These are phyloP conservation scores for Epicoccum sorghinum DNA, from an alignment of 2,329 filamentous ascomycete species.

Conservation along the genomic window DNA sequence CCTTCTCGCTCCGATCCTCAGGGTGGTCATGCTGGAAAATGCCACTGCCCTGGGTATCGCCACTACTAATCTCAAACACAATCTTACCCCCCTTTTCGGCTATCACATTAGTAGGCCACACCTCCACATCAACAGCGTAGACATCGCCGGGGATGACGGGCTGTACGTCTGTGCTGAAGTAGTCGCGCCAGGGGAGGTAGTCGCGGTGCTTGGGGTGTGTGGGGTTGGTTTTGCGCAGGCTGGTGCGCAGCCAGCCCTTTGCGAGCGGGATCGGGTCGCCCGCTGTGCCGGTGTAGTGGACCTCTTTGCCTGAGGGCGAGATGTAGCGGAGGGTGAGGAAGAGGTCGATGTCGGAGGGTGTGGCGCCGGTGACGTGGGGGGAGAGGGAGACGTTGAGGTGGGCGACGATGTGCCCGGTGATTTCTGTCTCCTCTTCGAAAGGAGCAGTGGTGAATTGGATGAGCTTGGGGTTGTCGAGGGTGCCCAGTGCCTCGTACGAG, in stretches of 20 bases:
- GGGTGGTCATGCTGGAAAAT: constrained; percentile 62
- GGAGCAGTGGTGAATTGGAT: constrained; percentile 64
- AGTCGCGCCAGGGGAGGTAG: constrained; percentile 65
- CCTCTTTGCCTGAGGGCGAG: constrained; percentile 59
- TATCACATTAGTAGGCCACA: constrained; percentile 70
- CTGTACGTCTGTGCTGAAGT: constrained; percentile 59
- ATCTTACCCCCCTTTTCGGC: constrained; percentile 59
- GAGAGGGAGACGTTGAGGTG: constrained; percentile 67
- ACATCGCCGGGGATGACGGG: constrained; percentile 61
- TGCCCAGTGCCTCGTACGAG: constrained; percentile 66
- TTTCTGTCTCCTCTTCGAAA: constrained; percentile 69
- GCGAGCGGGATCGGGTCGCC: constrained; percentile 67
- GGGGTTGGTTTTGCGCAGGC: constrained; percentile 60
- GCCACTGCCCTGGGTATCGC: constrained; percentile 65
- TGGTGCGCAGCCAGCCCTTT: constrained; percentile 69
- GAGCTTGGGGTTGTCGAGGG: constrained; percentile 58
- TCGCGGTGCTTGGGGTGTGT: constrained; percentile 58
- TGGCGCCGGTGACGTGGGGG: constrained; percentile 46
- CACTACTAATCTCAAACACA: constrained; percentile 60
- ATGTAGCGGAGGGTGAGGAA: constrained; percentile 68
- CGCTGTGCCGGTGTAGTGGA: constrained; percentile 69
- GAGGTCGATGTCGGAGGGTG: constrained; percentile 65
- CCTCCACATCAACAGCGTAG: constrained; percentile 66
- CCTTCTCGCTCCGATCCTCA: constrained; percentile 53
- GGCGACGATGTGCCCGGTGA: constrained; percentile 71